These are phyloP conservation scores for Lentinula aciculospora DNA, from an alignment of 768 basidiomycete genomes.

Conservation along the genomic window DNA sequence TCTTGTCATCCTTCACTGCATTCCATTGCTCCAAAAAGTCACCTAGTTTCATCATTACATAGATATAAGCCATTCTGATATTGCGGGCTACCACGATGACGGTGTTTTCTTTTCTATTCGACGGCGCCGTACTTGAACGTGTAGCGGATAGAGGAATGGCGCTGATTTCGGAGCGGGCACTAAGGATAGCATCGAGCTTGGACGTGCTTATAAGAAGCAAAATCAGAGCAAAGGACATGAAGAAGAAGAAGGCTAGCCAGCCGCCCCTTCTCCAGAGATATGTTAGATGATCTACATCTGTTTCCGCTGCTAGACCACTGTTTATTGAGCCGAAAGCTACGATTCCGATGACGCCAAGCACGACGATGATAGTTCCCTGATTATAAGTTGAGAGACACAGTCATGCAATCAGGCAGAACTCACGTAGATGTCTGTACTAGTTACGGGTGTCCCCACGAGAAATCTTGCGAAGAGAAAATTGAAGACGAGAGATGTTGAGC, in stretches of 20 bases:
- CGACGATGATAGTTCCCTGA: constrained; percentile 78
- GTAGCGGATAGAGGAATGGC: constrained; percentile 48
- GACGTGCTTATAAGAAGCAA: constrained; percentile 62
- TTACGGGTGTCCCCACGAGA: constrained; percentile 81
- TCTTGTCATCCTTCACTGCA: constrained; percentile 75
- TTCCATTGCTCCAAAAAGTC: constrained; percentile 72
- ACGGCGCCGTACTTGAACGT: constrained; percentile 8
- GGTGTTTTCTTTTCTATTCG: constrained; percentile 1
- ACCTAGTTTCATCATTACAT: constrained; percentile 45
- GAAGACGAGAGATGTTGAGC: constrained; percentile 90
- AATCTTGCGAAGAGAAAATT: constrained; percentile 94
- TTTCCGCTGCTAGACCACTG: constrained; percentile 69
- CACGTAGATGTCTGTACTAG: constrained; percentile 77
- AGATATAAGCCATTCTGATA: constrained; percentile 35
- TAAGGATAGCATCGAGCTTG: constrained; percentile 69
- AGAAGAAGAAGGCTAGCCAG: constrained; percentile 90
- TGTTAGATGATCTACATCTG: constrained; percentile 71
- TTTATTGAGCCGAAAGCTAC: constrained; percentile 85
- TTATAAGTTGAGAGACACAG: neutral
- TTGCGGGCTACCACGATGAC: constrained; percentile 19
- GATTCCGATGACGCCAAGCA: constrained; percentile 82
- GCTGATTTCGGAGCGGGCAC: constrained; percentile 63
- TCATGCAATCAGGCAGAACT: neutral
- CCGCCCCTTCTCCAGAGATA: constrained; percentile 79
- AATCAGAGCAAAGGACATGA: constrained; percentile 66